Evolutionary conservation across 2,329 filamentous ascomycete genomes (phyloP).

Genomic region (Eutypa lata): DNA sequence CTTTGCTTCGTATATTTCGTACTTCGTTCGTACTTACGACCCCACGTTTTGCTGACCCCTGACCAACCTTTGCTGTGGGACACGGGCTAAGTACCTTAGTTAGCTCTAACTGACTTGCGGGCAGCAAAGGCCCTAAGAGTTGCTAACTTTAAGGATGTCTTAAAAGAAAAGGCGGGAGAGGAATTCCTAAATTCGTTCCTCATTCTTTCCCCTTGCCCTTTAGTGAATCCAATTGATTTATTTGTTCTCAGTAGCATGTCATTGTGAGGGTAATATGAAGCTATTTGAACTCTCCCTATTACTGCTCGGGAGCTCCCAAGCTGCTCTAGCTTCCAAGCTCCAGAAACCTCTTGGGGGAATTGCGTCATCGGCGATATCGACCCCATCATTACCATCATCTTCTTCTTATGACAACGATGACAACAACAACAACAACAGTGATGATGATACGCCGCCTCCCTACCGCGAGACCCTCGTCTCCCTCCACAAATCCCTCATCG

Average conservation of each 20-base stretch:
- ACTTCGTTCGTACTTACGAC: too few relatives aligned
- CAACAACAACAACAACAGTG: conserved; percentile 5
- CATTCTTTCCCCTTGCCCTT: too few relatives aligned
- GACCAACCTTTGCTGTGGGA: too few relatives aligned
- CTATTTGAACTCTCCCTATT: conserved; percentile 5
- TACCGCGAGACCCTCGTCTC: conserved; percentile 58
- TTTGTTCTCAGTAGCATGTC: background rate
- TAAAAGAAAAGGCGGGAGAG: too few relatives aligned
- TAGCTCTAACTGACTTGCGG: too few relatives aligned
- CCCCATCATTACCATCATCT: background rate
- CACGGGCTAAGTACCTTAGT: too few relatives aligned
- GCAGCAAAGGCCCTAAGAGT: too few relatives aligned
- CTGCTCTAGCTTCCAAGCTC: conserved; percentile 4
- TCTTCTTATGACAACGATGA: conserved; percentile 3
- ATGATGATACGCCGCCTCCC: conserved; percentile 15
- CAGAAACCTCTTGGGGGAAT: conserved; percentile 9
- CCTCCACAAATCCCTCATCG: conserved; percentile 72
- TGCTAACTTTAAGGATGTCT: too few relatives aligned
- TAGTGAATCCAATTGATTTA: background rate
- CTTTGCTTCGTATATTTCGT: too few relatives aligned
- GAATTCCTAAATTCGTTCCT: too few relatives aligned
- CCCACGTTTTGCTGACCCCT: too few relatives aligned
- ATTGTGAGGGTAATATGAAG: conserved; percentile 9
- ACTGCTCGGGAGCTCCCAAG: conserved; percentile 11
- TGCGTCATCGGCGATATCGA: background rate